Percentiles rank a stretch among this genome's conserved stretches.
Conservation (phyloP, 805 yeast species). For the Yarrowia alimentaria region DNA sequence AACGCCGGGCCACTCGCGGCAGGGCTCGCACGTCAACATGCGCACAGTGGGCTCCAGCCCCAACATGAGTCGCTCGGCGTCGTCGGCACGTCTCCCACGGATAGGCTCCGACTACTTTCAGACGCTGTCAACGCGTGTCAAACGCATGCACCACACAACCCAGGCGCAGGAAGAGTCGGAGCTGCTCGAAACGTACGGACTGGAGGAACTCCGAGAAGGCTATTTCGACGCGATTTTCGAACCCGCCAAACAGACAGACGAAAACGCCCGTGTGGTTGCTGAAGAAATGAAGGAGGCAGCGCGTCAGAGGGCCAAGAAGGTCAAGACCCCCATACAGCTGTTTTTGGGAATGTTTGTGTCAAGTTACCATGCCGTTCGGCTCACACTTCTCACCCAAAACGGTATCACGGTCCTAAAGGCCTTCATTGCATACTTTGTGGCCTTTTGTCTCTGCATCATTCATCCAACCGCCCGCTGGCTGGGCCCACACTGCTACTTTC, state of each 20-base stretch:
- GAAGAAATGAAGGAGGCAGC: conserved; percentile 2
- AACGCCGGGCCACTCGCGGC: conserved; percentile 14
- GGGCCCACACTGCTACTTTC: conserved; percentile 44
- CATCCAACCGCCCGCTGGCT: conserved; percentile 45
- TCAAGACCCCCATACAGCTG: not conserved
- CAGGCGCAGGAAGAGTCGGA: conserved; percentile 34
- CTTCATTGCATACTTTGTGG: conserved; percentile 44
- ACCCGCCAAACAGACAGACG: conserved; percentile 21
- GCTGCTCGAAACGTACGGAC: conserved; percentile 40
- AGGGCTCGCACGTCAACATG: conserved; percentile 18
- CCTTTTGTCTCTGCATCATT: conserved; percentile 45
- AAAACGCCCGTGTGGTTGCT: conserved; percentile 7
- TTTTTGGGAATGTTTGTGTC: conserved; percentile 1
- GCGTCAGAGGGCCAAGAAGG: not conserved
- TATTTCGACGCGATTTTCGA: conserved; percentile 49
- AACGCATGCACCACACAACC: conserved; percentile 17
- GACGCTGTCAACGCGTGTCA: conserved; percentile 10
- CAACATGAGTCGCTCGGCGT: conserved; percentile 2
- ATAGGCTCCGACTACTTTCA: conserved; percentile 21
- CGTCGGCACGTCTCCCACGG: conserved; percentile 7
- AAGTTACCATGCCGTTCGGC: not conserved
- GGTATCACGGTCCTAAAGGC: conserved; percentile 37
- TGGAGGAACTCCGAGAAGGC: conserved; percentile 51
- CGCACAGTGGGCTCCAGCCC: conserved; percentile 1
- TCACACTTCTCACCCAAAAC: conserved; percentile 6